phyloP scores from a whole-genome alignment of 768 basidiomycete species.

The Pluteus cervinus region DNA sequence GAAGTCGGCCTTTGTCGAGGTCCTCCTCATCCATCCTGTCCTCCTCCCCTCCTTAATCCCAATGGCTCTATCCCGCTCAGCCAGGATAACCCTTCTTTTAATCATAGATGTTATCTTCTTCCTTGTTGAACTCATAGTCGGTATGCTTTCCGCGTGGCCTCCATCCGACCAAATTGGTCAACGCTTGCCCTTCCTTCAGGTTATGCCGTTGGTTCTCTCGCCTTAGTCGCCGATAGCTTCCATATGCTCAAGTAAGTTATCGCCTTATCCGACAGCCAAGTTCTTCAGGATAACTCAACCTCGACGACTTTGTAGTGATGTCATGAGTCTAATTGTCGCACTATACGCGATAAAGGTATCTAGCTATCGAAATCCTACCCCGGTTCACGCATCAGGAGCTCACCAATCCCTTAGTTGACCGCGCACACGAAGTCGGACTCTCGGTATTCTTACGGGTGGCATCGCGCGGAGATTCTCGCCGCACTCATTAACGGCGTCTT shows the following conservation, averaged over 20 bases:
- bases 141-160: constrained; percentile 29
- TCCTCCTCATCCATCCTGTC: no score
- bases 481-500: constrained; percentile 97
- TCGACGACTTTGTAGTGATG: constrained; percentile 69
- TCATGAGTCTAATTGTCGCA: constrained; percentile 70
- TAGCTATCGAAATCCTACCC: no score
- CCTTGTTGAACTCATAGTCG: constrained; percentile 77
- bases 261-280: background rate
- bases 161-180: constrained; percentile 5
- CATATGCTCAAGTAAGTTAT: constrained; percentile 92
- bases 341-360: constrained; percentile 82
- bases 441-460: constrained; percentile 98
- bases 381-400: background rate
- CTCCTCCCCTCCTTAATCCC: no score
- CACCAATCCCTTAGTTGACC: constrained; percentile 46
- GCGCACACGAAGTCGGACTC: constrained; percentile 52
- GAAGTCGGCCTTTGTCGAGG: no score
- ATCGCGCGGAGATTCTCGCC: constrained; percentile 93
- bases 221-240: constrained; percentile 94
- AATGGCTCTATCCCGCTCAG: constrained; percentile 56
- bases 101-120: constrained; percentile 86
- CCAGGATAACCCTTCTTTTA: constrained; percentile 71
- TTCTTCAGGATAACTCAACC: constrained; percentile 9
- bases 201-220: constrained; percentile 93
- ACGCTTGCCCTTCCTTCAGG: constrained; percentile 37